phyloP scores from a whole-genome alignment of 2,329 filamentous ascomycete species.

The Pseudocercospora cruenta region DNA sequence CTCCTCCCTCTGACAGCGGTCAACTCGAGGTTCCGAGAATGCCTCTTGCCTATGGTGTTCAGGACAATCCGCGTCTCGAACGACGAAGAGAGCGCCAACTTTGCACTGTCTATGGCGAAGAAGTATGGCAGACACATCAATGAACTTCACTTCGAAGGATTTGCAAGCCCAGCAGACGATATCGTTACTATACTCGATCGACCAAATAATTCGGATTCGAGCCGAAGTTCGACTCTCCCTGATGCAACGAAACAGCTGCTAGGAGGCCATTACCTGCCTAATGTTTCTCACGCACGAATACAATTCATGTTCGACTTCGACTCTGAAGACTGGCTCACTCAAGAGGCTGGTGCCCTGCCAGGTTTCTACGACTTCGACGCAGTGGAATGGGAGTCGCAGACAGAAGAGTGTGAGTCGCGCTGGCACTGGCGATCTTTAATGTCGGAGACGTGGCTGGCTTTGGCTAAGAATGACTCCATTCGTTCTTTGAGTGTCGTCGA shows the following conservation, averaged over 20 bases:
- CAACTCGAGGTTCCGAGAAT: conserved; percentile 7
- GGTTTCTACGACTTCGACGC: conserved; percentile 3
- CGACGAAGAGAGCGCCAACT: background rate
- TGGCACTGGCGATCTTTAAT: conserved; percentile 13
- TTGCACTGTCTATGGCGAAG: background rate
- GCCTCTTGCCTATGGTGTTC: conserved; percentile 10
- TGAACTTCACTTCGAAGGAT: conserved; percentile 8
- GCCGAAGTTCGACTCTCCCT: background rate
- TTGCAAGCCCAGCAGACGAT: conserved; percentile 1
- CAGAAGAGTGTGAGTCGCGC: background rate
- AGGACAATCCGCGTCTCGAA: conserved; percentile 6
- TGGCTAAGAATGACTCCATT: background rate
- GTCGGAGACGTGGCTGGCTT: conserved; percentile 11
- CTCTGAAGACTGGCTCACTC: conserved; percentile 10
- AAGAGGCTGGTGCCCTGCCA: background rate
- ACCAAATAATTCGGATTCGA: background rate
- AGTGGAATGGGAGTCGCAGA: background rate
- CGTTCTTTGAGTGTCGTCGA: background rate
- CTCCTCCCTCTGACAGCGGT: conserved; percentile 2
- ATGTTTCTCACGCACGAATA: background rate
- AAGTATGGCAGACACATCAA: conserved; percentile 11
- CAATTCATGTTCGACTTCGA: conserved; percentile 1
- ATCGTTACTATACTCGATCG: background rate
- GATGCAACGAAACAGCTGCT: background rate
- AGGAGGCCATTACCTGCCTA: background rate